Evolutionary conservation across 495 filamentous ascomycete genomes (phyloP).

Genomic region (Podospora tetraspora): DNA sequence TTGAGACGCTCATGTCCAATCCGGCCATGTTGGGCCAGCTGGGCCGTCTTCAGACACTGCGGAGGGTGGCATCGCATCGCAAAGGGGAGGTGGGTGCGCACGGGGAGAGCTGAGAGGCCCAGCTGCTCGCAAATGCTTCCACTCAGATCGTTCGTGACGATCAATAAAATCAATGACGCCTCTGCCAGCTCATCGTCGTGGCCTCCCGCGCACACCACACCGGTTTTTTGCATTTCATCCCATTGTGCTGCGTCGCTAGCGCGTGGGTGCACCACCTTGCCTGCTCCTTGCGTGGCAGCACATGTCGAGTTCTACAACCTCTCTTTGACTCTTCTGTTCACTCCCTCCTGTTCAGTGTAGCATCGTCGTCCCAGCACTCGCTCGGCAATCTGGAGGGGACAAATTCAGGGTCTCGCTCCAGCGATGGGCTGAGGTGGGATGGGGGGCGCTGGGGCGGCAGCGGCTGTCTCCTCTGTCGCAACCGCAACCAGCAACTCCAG

Average conservation of each 20-base stretch:
- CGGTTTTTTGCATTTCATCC: not conserved
- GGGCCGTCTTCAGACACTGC: not conserved
- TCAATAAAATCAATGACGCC: not conserved
- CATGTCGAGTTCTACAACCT: conserved; percentile 2
- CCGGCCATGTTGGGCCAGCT: too few species aligned
- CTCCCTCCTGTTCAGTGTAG: not conserved
- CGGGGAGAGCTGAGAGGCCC: not conserved
- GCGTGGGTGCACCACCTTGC: not conserved
- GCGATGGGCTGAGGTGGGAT: not conserved
- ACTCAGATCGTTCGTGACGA: not conserved
- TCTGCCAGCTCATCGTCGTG: not conserved
- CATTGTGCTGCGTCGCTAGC: not conserved
- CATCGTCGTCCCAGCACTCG: not conserved
- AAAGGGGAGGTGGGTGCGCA: not conserved
- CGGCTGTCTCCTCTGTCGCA: not conserved
- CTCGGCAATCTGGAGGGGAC: conserved; percentile 9
- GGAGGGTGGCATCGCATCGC: too few species aligned
- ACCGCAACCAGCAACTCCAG: conserved; percentile 1
- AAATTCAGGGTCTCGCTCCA: conserved; percentile 1
- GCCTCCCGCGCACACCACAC: not conserved
- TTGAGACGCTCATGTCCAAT: too few species aligned
- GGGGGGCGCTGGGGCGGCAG: too few species aligned
- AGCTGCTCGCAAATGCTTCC: not conserved
- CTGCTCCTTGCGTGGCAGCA: not conserved
- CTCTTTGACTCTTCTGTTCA: not conserved